Base-by-base conservation (phyloP, 176 grass and related monocot genomes). In the Bonia amplexicaulis region DNA sequence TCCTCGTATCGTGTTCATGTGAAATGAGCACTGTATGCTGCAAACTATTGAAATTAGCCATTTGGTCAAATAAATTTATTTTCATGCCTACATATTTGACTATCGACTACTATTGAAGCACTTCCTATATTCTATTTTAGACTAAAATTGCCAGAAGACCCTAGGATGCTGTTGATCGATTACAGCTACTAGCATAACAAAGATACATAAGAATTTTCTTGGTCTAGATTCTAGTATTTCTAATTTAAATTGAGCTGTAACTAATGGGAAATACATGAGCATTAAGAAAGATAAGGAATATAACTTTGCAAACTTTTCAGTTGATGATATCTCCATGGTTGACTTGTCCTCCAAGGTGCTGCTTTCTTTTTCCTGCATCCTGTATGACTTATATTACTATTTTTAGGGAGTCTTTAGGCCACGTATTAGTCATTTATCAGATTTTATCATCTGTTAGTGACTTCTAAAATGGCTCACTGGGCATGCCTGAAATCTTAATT, bases 31-130 rank as follows among this genome's bases (percentile, higher is more conserved):
- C 45, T 40, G 42, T 67, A 52, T 45, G 57, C 7, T 0, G 1
- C 15, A 61, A 80, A 75, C 52, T 29, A 80, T 69, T 59, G 5
- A 51, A 64, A 37, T 53, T 33, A 13, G 5, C 3, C 9, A 7
- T 75, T 83, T 60, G 52, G 61, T 80, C 80, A 91, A 23, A 54
- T 45, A 74, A 87, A n/a, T 89, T 79, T 83, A 87, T 17, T 54
- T 58, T 87, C 74, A 62, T 74, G 66, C 23, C 78, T 82, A 49
- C 73, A 73, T 73, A 60, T 59, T 76, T 78, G 60, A 73, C 3
- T 39, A 37, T 69, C 20, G 72, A 17, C 37, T 66, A 25, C 57
- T 85, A 33, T 39, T 0, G 11, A 57, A 83, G 10, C 47, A 82
- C 11, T 82, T 45, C 19, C 3, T 1, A 2, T 51, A 46, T 51